Conservation (phyloP, 805 yeast genomes). For the Kodamaea hsintzibuensis region DNA sequence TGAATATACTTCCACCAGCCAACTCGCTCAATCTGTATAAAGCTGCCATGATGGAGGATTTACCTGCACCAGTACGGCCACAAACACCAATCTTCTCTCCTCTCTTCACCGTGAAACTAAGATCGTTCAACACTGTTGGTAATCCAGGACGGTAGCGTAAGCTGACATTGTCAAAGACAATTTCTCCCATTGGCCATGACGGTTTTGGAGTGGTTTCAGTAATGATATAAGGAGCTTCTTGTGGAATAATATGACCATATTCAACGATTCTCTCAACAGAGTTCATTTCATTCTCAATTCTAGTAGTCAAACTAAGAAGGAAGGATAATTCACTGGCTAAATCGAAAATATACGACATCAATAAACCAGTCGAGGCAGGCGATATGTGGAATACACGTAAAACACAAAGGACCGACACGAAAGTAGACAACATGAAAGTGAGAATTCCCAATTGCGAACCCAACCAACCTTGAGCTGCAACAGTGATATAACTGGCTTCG, state of each 20-base stretch:
- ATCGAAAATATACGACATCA: constrained; percentile 59
- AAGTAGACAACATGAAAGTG: constrained; percentile 50
- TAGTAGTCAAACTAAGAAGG: constrained; percentile 64
- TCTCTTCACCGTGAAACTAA: constrained; percentile 46
- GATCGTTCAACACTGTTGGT: constrained; percentile 55
- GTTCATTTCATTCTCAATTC: constrained; percentile 74
- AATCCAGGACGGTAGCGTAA: constrained; percentile 60
- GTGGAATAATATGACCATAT: constrained; percentile 59
- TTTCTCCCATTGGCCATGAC: constrained; percentile 53
- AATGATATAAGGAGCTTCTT: constrained; percentile 63
- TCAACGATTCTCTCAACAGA: constrained; percentile 71
- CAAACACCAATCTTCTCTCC: constrained; percentile 79
- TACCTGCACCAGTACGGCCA: constrained; percentile 91
- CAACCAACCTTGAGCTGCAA: constrained; percentile 74
- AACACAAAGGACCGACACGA: constrained; percentile 60
- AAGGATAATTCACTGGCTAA: constrained; percentile 57
- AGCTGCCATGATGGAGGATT: constrained; percentile 65
- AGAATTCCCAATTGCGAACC: constrained; percentile 58
- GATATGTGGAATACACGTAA: constrained; percentile 57
- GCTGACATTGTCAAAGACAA: constrained; percentile 49
- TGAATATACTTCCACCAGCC: constrained; percentile 45
- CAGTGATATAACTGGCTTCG: constrained; percentile 61
- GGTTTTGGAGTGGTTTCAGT: constrained; percentile 44
- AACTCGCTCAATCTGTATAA: constrained; percentile 57
- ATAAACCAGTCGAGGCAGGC: constrained; percentile 66